Evolutionary conservation across 2,329 filamentous ascomycete species (phyloP).

Genomic region (Microdochium bolleyi): DNA sequence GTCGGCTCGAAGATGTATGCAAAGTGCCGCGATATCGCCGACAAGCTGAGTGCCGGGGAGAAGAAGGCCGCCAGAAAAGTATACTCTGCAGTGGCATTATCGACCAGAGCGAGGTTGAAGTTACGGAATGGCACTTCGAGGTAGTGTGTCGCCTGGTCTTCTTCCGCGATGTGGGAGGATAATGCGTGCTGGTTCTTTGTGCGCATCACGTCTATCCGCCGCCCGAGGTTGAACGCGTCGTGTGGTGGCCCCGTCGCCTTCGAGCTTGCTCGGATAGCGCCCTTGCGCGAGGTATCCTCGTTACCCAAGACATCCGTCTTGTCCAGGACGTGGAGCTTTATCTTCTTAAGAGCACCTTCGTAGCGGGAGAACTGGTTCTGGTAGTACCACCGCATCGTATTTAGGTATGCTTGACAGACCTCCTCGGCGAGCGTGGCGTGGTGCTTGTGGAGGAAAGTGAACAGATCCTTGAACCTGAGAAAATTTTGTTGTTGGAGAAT

Average conservation of each 20-base stretch:
- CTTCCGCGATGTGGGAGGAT: constrained; percentile 83
- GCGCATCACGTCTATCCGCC: constrained; percentile 75
- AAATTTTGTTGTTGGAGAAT: constrained; percentile 93
- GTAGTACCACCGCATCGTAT: constrained; percentile 99
- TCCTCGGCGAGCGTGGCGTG: constrained; percentile 81
- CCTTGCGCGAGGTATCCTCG: constrained; percentile 63
- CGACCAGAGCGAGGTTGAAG: constrained; percentile 87
- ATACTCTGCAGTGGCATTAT: constrained; percentile 93
- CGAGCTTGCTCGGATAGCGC: constrained; percentile 45
- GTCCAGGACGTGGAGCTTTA: constrained; percentile 77
- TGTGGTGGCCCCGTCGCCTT: constrained; percentile 54
- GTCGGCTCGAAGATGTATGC: constrained; percentile 84
- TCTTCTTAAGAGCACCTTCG: constrained; percentile 70
- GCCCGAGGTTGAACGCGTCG: constrained; percentile 83
- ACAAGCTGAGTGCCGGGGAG: constrained; percentile 64
- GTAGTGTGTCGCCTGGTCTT: constrained; percentile 78
- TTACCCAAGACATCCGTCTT: constrained; percentile 76
- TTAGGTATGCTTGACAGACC: constrained; percentile 88
- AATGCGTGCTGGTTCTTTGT: constrained; percentile 67
- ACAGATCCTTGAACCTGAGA: constrained; percentile 81
- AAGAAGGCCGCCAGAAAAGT: constrained; percentile 91
- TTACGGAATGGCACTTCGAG: constrained; percentile 87
- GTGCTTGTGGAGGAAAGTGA: constrained; percentile 73
- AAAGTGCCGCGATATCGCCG: constrained; percentile 76
- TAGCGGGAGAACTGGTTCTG: constrained; percentile 86